These are phyloP conservation scores for Amesomyces nigricolor DNA, from an alignment of 2,329 filamentous ascomycete species.

Conservation along the genomic window DNA sequence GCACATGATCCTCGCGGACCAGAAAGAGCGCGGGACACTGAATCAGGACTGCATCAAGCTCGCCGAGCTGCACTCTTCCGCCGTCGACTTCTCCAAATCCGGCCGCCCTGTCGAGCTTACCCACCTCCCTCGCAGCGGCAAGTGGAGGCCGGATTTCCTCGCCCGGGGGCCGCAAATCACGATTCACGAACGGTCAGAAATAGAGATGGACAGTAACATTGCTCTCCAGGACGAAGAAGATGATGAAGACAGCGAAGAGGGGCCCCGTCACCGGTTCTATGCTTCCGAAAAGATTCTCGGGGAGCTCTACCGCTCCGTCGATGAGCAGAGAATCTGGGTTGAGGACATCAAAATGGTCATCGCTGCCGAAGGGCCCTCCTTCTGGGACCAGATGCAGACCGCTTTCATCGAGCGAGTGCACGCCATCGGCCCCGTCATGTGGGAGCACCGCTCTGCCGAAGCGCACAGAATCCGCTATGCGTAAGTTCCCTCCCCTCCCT, in stretches of 20 bases:
- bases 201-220: slow-evolving; percentile 35
- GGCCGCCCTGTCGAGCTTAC: slow-evolving; percentile 53
- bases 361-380: slow-evolving; percentile 28
- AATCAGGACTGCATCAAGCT: slow-evolving; percentile 48
- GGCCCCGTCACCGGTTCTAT: slow-evolving; percentile 53
- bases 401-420: slow-evolving; percentile 29
- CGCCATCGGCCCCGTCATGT: slow-evolving; percentile 31
- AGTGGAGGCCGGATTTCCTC: slow-evolving; percentile 49
- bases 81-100: slow-evolving; percentile 72
- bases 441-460: slow-evolving; percentile 32
- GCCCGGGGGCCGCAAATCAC: slow-evolving; percentile 41
- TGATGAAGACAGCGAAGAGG: slow-evolving; percentile 42
- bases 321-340: slow-evolving; percentile 63
- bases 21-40: slow-evolving; percentile 44
- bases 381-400: slow-evolving; percentile 41
- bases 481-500: slow-evolving; percentile 32
- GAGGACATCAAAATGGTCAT: slow-evolving; percentile 39
- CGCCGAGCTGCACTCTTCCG: slow-evolving; percentile 61
- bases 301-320: slow-evolving; percentile 62
- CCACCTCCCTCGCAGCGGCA: slow-evolving; percentile 37
- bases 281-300: slow-evolving; percentile 63
- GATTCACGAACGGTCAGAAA: slow-evolving; percentile 41
- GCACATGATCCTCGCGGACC: slow-evolving; percentile 61
- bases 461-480: slow-evolving; percentile 42
- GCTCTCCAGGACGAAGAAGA: slow-evolving; percentile 31